phyloP scores from a whole-genome alignment of 2,329 filamentous ascomycete genomes.

The Colletotrichum sp. region DNA sequence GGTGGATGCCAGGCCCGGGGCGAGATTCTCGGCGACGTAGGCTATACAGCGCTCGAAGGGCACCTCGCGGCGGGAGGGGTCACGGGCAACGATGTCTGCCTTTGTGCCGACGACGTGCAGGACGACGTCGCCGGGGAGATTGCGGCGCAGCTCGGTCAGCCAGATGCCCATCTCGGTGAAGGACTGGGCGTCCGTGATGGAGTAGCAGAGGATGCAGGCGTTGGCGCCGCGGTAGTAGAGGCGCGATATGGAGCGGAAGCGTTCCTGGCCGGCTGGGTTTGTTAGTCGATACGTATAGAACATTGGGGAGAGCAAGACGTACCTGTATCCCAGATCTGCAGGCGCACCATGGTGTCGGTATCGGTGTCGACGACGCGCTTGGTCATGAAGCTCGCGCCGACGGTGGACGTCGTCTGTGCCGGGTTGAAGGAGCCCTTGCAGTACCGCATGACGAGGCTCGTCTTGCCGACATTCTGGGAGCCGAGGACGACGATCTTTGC shows the following conservation, averaged over 20 bases:
- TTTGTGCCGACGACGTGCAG: slow-evolving; percentile 96
- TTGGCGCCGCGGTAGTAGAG: slow-evolving; percentile 97
- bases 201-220: slow-evolving; percentile 92
- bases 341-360: slow-evolving; percentile 83
- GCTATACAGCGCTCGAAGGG: slow-evolving; percentile 95
- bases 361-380: slow-evolving; percentile 84
- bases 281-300: not conserved
- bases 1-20: slow-evolving; percentile 71
- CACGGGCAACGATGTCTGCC: slow-evolving; percentile 85
- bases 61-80: slow-evolving; percentile 80
- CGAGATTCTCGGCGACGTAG: slow-evolving; percentile 91
- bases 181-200: slow-evolving; percentile 84
- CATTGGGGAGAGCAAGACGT: slow-evolving; percentile 11
- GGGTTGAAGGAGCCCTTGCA: slow-evolving; percentile 76
- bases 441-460: slow-evolving; percentile 77
- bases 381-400: slow-evolving; percentile 80
- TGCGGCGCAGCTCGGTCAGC: slow-evolving; percentile 83
- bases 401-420: slow-evolving; percentile 69
- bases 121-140: slow-evolving; percentile 79
- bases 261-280: slow-evolving; percentile 80
- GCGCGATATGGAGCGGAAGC: slow-evolving; percentile 91
- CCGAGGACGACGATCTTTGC: slow-evolving; percentile 84
- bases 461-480: slow-evolving; percentile 81
- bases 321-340: slow-evolving; percentile 96
- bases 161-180: slow-evolving; percentile 93